These are phyloP conservation scores for Metarhizium album DNA, from an alignment of 2,329 filamentous ascomycete genomes.

Conservation along the genomic window DNA sequence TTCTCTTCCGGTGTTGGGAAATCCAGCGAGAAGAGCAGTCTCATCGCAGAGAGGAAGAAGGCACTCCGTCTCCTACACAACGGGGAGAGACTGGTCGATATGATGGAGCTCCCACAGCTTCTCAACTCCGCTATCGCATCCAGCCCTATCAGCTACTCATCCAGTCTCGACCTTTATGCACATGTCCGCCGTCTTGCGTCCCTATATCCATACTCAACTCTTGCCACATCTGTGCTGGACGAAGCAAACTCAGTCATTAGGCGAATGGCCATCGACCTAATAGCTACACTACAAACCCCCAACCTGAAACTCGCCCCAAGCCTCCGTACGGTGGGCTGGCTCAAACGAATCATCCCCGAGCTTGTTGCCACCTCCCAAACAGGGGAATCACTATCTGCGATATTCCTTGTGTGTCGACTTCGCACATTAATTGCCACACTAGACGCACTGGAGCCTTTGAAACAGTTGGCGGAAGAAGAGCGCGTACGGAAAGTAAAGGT, in stretches of 20 bases:
- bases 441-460: constrained; percentile 72
- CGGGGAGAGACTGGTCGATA: constrained; percentile 78
- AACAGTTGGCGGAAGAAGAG: constrained; percentile 85
- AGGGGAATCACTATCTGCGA: constrained; percentile 64
- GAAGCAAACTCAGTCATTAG: constrained; percentile 85
- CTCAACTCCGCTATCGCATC: constrained; percentile 67
- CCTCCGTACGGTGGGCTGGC: constrained; percentile 83
- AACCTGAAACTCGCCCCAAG: constrained; percentile 80
- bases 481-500: constrained; percentile 35
- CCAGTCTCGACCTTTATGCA: constrained; percentile 82
- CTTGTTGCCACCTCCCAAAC: constrained; percentile 30
- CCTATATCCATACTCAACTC: constrained; percentile 67
- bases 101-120: constrained; percentile 79
- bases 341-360: constrained; percentile 78
- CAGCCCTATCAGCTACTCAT: constrained; percentile 65
- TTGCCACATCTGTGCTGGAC: constrained; percentile 60
- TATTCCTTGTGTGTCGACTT: constrained; percentile 82
- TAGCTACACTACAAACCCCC: constrained; percentile 64
- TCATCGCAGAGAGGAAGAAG: constrained; percentile 62
- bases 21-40: constrained; percentile 56
- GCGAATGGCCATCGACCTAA: constrained; percentile 75
- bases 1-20: constrained; percentile 82
- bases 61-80: constrained; percentile 76
- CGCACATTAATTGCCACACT: constrained; percentile 70
- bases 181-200: constrained; percentile 80